Evolutionary conservation across 257 asterid genomes (phyloP).

Genomic region (Agastache rugosa): DNA sequence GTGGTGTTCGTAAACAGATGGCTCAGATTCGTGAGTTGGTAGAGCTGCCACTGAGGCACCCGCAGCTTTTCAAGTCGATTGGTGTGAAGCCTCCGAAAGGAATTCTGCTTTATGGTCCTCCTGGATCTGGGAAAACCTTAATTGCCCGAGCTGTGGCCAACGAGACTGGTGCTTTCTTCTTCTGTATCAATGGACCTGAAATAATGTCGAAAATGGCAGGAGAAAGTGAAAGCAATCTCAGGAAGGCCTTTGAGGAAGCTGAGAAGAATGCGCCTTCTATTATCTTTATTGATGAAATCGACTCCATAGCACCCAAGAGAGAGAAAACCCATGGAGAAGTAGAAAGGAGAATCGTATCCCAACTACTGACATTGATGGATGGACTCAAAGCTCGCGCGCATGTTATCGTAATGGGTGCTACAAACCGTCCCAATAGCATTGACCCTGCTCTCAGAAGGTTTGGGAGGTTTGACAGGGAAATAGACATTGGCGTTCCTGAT

Average conservation of each 20-base stretch:
- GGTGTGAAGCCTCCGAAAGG: conserved; percentile 72
- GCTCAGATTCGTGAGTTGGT: conserved; percentile 69
- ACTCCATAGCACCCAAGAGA: conserved; percentile 69
- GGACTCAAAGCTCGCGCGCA: conserved; percentile 67
- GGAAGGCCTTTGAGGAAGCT: conserved; percentile 70
- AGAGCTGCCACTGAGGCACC: conserved; percentile 66
- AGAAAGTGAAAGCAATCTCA: conserved; percentile 64
- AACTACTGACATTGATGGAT: conserved; percentile 63
- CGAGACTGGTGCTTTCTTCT: conserved; percentile 70
- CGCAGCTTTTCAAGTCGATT: conserved; percentile 62
- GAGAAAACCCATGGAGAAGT: conserved; percentile 68
- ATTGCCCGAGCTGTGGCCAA: conserved; percentile 68
- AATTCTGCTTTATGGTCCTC: conserved; percentile 62
- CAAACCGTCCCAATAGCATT: conserved; percentile 65
- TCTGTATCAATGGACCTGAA: conserved; percentile 62
- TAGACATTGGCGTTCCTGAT: conserved; percentile 65
- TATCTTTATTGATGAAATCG: conserved; percentile 59
- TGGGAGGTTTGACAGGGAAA: conserved; percentile 66
- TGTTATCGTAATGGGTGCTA: conserved; percentile 64
- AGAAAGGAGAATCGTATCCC: conserved; percentile 67
- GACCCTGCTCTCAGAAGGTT: conserved; percentile 68
- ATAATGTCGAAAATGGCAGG: conserved; percentile 67
- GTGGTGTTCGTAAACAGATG: conserved; percentile 70
- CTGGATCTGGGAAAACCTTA: conserved; percentile 64
- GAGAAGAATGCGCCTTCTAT: conserved; percentile 65